These are phyloP conservation scores for Tetrapisispora phaffii DNA, from an alignment of 805 yeast species.

Conservation along the genomic window DNA sequence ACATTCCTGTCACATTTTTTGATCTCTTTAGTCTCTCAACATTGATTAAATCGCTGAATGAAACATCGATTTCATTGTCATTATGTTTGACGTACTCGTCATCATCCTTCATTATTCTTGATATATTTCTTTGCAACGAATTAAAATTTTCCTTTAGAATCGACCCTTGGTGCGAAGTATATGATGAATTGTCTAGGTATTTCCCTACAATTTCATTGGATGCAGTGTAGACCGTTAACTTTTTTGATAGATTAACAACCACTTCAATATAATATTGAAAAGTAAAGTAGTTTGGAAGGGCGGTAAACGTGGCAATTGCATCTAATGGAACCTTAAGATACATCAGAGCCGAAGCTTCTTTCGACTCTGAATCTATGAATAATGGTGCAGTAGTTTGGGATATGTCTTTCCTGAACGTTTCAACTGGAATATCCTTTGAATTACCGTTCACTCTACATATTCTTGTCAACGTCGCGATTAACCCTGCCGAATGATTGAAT, in stretches of 20 bases:
- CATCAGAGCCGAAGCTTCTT: slow-evolving; percentile 48
- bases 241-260: slow-evolving; percentile 67
- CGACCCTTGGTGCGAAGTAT: not conserved
- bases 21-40: slow-evolving; percentile 70
- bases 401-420: slow-evolving; percentile 70
- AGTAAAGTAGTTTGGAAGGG: slow-evolving; percentile 48
- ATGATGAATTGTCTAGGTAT: slow-evolving; percentile 17
- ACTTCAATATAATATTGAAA: slow-evolving; percentile 83
- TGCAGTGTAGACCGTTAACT: slow-evolving; percentile 31
- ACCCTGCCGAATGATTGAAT: slow-evolving; percentile 59
- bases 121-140: slow-evolving; percentile 12
- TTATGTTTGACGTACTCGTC: slow-evolving; percentile 5
- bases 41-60: slow-evolving; percentile 44
- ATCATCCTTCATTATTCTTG: slow-evolving; percentile 7
- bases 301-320: slow-evolving; percentile 73
- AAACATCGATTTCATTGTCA: slow-evolving; percentile 22
- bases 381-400: slow-evolving; percentile 70
- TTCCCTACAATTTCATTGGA: slow-evolving; percentile 23
- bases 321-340: slow-evolving; percentile 70
- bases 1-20: slow-evolving; percentile 71
- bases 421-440: slow-evolving; percentile 36
- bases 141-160: slow-evolving; percentile 8
- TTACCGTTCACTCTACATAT: slow-evolving; percentile 55
- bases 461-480: slow-evolving; percentile 70
- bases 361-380: slow-evolving; percentile 59